Evolutionary conservation across 306 rosid species (phyloP).

Genomic region (Casuarina equisetifolia): DNA sequence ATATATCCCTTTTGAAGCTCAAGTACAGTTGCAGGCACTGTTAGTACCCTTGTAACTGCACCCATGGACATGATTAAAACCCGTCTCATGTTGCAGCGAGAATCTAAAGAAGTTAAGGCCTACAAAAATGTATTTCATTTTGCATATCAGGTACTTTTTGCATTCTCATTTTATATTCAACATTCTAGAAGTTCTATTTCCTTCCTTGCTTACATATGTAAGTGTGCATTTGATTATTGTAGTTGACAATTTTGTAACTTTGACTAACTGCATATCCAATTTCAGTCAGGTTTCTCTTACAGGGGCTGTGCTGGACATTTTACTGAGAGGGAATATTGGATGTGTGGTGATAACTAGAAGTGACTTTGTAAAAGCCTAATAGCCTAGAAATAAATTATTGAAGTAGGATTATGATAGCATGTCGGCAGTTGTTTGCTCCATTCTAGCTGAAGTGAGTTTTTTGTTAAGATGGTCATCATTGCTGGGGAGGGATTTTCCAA

Average conservation of each 20-base stretch:
- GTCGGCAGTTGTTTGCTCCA: background rate
- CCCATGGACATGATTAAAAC: slow-evolving; percentile 95
- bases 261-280: background rate
- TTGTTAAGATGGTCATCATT: background rate
- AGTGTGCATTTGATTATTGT: slow-evolving; percentile 15
- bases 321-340: background rate
- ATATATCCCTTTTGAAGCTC: slow-evolving; percentile 56
- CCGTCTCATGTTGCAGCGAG: slow-evolving; percentile 93
- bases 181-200: background rate
- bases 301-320: background rate
- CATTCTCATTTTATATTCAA: slow-evolving; percentile 3
- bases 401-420: background rate
- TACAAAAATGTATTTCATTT: slow-evolving; percentile 84
- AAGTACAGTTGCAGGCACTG: slow-evolving; percentile 70
- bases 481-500: background rate
- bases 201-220: background rate
- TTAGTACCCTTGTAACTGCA: slow-evolving; percentile 79
- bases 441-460: background rate
- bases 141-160: slow-evolving; percentile 66
- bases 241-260: background rate
- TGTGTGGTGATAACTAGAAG: background rate
- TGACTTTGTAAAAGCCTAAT: background rate
- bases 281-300: background rate
- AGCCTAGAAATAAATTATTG: background rate
- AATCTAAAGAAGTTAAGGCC: slow-evolving; percentile 46